Base-by-base conservation (phyloP, 495 filamentous ascomycete genomes). In the Lichina pygmaea region DNA sequence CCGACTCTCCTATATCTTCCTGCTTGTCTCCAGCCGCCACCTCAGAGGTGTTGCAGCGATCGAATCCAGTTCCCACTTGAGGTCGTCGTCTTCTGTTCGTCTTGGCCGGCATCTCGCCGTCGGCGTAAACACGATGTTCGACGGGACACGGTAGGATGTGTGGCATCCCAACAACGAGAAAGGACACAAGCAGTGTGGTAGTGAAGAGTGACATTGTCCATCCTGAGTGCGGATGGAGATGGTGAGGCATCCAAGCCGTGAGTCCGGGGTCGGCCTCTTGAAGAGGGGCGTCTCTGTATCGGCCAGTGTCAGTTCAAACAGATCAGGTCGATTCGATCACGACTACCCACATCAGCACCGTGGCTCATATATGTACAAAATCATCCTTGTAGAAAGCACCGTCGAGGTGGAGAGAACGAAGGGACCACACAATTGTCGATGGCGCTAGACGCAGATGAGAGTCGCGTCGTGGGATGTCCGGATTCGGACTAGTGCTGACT, bases 181-280 rank as follows among this genome's bases (percentile, higher is more conserved):
- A 91, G 50, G 78, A 82, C 17, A 81, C 72, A n/a, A 79, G 64
- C 34, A 94, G 68, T n/a, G 85, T 94, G n/a, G 77, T 80, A 42
- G 83, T 81, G 64, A 97, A 97, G 31, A 97, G 77, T 30, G 84
- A 83, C 43, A 75, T 81, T 49, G 89, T 97, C 57, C 78, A 75
- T 55, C 81, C 77, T 44, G 85, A 93, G 53, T 83, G 75, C 7
- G 89, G 89, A 60, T 97, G 89, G 32, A 97, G 78, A 63, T 81
- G 75, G 34, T 83, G 81, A 45, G 86, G 78, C 84, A 93, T 92
- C 46, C 48, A 37, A n/a, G 24, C 24, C 4, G 24, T 4, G 1
- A 24, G 1, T 24, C 24, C 24, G 24, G 24, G 24, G 24, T 24
- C 24, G 24, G 24, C 24, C 24, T 1, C 24, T 24, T 24, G 24